Conservation (phyloP, 2,329 filamentous ascomycete genomes). For the Apiospora saccharicola region DNA sequence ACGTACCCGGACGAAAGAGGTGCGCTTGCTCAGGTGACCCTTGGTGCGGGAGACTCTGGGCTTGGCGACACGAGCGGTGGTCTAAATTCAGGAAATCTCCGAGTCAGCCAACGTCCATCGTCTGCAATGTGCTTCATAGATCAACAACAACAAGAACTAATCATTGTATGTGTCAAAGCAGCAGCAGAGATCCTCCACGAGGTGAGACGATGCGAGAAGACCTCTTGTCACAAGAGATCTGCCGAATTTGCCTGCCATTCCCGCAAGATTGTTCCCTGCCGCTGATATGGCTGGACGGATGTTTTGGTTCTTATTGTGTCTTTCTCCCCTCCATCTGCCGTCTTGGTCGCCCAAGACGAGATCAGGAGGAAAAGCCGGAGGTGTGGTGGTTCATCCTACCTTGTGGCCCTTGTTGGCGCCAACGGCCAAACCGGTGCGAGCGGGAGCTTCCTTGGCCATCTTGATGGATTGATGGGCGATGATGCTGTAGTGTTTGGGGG, state of each 20-base stretch:
- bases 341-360: slow-evolving; percentile 30
- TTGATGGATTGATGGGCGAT: slow-evolving; percentile 33
- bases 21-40: slow-evolving; percentile 96
- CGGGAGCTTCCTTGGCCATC: slow-evolving; percentile 68
- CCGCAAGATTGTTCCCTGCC: slow-evolving; percentile 19
- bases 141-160: slow-evolving; percentile 32
- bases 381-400: slow-evolving; percentile 54
- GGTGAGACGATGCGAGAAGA: slow-evolving; percentile 64
- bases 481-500: slow-evolving; percentile 42
- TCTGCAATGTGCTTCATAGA: slow-evolving; percentile 53
- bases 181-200: slow-evolving; percentile 76
- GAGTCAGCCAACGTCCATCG: slow-evolving; percentile 68
- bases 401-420: slow-evolving; percentile 69
- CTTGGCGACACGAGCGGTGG: slow-evolving; percentile 80
- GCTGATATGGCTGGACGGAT: slow-evolving; percentile 15
- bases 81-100: slow-evolving; percentile 68
- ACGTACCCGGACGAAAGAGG: slow-evolving; percentile 80
- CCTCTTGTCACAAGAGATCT: slow-evolving; percentile 24
- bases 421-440: slow-evolving; percentile 52
- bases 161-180: slow-evolving; percentile 38
- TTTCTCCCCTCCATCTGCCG: slow-evolving; percentile 25
- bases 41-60: slow-evolving; percentile 85
- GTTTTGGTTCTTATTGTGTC: slow-evolving; percentile 21
- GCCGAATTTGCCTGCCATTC: slow-evolving; percentile 22
- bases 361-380: slow-evolving; percentile 25